Percentiles rank a stretch among this genome's conserved stretches.
Evolutionary conservation across 352 stramenopile genomes (phyloP).

Genomic region (Phytophthora pini): DNA sequence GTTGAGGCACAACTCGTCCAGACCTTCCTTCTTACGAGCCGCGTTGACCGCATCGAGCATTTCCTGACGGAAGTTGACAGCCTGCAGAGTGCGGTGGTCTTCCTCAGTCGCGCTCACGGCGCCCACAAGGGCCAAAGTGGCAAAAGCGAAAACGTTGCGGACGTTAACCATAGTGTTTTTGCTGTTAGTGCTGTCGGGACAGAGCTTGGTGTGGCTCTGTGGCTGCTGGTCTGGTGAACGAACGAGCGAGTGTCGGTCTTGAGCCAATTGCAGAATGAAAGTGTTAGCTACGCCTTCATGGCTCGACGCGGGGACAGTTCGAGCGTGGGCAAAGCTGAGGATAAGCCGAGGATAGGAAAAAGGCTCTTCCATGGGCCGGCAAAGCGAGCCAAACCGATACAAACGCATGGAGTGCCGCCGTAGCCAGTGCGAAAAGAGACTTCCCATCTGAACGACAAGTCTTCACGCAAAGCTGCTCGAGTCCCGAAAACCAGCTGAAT

Average conservation of each 20-base stretch:
- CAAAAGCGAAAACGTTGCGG: constrained; percentile 17
- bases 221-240: constrained; percentile 13
- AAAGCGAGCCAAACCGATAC: constrained; percentile 27
- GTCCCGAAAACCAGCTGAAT: constrained; percentile 22
- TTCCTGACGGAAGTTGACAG: constrained; percentile 54
- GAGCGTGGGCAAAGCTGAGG: constrained; percentile 33
- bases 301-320: constrained; percentile 17
- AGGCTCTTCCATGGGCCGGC: constrained; percentile 20
- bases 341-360: constrained; percentile 39
- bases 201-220: constrained; percentile 29
- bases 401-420: constrained; percentile 29
- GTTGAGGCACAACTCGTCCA: constrained; percentile 53
- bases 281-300: constrained; percentile 22
- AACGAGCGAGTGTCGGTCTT: constrained; percentile 18
- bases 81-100: constrained; percentile 38
- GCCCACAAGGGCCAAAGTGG: constrained; percentile 22
- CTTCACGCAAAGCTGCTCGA: constrained; percentile 7
- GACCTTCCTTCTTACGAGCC: constrained; percentile 38
- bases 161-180: constrained; percentile 27
- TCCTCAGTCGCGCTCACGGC: constrained; percentile 15
- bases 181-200: constrained; percentile 24
- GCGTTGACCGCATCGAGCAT: constrained; percentile 46
- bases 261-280: constrained; percentile 37
- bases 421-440: constrained; percentile 29
- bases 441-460: constrained; percentile 23